Evolutionary conservation across 1,139 yeast species (phyloP), one percentile per base, ranked within the genome.

Genomic region (Wickerhamiella infanticola): DNA sequence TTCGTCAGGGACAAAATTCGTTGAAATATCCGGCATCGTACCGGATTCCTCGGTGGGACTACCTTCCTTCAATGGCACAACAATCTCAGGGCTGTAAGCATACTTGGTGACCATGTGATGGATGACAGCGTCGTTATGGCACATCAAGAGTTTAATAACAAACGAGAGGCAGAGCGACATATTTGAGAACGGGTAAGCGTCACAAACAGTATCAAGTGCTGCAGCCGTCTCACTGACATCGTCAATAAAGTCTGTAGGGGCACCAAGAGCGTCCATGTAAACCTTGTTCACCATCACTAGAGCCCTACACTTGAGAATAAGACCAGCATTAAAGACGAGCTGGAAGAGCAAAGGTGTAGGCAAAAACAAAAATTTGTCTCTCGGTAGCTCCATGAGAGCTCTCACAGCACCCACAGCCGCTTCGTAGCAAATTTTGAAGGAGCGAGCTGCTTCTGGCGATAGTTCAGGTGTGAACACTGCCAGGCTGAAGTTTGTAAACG

Each of bases 301-400:
- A 27, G 54, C 49, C 9, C 57, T 49, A 43, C 57, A 54, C 37
- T 53, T 54, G 37, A 54, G 45, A 7, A 54, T 48, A 1, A 54
- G 7, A 3, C 53, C 53, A 24, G 55, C 50, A 35, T 50, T 45
- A 23, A 49, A 45, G 42, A 81, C 72, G 45, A 82, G 64, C 53
- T 94, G 66, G 48, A 80, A 64, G 2, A 94, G 94, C 44, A 77
- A 65, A 3, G 40, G 40, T 5, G 31, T 24, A 7, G 41, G 23
- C 11, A 29, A 11, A 8, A 23, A 27, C 9, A 29, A 23, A 29
- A 79, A 43, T 24, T 53, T 35, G 4, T 27, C 39, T 7, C 35
- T 40, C 3, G 45, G 18, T 24, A 41, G 46, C 5, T 38, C 35
- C 23, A 47, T 35, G 3, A 47, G 48, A 18, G 41, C n/a, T 13